A percentile compares a stretch with the other conserved stretches of the same genome.
Evolutionary conservation across 176 grass and related monocot species (phyloP).

Genomic region (Eragrostis curvula): DNA sequence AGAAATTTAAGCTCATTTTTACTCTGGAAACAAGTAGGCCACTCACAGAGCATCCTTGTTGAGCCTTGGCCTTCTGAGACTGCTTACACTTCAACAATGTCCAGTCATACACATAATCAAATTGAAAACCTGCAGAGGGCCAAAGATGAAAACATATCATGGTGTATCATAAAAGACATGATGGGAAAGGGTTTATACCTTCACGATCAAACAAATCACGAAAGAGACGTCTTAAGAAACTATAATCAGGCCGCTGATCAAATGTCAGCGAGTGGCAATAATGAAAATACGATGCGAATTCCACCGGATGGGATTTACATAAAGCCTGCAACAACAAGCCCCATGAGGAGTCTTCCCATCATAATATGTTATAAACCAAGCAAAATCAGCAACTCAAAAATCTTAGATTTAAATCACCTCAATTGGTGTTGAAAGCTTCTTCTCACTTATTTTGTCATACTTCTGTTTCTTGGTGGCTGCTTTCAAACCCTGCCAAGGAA

Average conservation of each 20-base stretch:
- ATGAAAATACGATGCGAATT: conserved; percentile 74
- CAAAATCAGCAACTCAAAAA: conserved; percentile 17
- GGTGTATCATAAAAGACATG: background rate
- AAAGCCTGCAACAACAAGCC: conserved; percentile 51
- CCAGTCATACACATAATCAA: conserved; percentile 77
- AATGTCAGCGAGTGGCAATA: conserved; percentile 69
- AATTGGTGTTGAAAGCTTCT: conserved; percentile 72
- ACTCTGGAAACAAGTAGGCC: conserved; percentile 4
- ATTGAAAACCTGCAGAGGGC: conserved; percentile 47
- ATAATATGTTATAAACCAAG: conserved; percentile 22
- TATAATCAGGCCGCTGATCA: conserved; percentile 73
- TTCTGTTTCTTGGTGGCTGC: conserved; percentile 83
- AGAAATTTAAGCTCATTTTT: background rate
- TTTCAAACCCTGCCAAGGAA: conserved; percentile 84
- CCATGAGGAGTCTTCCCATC: conserved; percentile 9
- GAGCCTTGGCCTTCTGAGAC: conserved; percentile 59
- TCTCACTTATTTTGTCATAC: conserved; percentile 85
- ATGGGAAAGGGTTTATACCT: conserved; percentile 52
- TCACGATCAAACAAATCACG: conserved; percentile 61
- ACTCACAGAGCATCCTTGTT: conserved; percentile 47
- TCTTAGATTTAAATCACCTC: conserved; percentile 50
- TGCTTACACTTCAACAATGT: conserved; percentile 69
- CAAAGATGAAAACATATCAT: conserved; percentile 28
- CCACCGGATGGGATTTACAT: conserved; percentile 64
- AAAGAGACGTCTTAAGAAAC: conserved; percentile 56